These are phyloP conservation scores for Chrysochromulina tobinii DNA, from an alignment of 78 protist genomes.

Conservation along the genomic window DNA sequence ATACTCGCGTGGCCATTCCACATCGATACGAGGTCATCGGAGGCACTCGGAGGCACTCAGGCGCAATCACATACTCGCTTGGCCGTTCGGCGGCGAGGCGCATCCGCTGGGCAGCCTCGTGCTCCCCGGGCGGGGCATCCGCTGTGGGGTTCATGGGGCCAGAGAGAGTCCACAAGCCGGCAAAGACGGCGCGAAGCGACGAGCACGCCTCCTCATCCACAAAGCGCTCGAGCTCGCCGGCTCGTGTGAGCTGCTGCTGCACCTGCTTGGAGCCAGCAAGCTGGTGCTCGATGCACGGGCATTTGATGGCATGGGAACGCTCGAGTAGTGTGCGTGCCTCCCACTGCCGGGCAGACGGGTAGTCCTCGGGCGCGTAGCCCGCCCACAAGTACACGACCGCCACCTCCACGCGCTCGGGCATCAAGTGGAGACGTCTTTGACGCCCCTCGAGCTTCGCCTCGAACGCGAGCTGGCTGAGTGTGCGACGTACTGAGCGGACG, in stretches of 20 bases:
- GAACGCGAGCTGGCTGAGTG: neutral
- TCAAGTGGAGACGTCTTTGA: neutral
- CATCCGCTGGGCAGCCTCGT: conserved; percentile 16
- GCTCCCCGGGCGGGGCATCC: neutral
- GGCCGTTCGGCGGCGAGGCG: conserved; percentile 49
- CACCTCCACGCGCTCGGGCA: neutral
- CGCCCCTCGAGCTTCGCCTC: neutral
- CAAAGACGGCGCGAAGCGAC: neutral
- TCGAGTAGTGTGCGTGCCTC: conserved; percentile 76
- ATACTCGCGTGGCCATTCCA: too few relatives aligned
- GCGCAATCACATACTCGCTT: conserved; percentile 79
- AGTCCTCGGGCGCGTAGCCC: conserved; percentile 89
- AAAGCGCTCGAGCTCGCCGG: conserved; percentile 60
- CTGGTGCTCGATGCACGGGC: conserved; percentile 82
- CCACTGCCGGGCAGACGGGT: conserved; percentile 78
- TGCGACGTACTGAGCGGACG: neutral
- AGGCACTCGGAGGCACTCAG: conserved; percentile 66
- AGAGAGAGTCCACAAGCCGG: conserved; percentile 3
- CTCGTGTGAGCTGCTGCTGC: conserved; percentile 79
- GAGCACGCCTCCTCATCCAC: neutral
- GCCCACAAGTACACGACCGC: conserved; percentile 83
- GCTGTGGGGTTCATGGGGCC: too few relatives aligned
- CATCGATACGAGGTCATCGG: too few relatives aligned
- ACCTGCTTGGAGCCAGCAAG: conserved; percentile 88
- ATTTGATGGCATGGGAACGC: conserved; percentile 75